A percentile compares a stretch with the other conserved stretches of the same genome.
phyloP scores from a whole-genome alignment of 2,329 filamentous ascomycete species.

The Neonectria punicea region DNA sequence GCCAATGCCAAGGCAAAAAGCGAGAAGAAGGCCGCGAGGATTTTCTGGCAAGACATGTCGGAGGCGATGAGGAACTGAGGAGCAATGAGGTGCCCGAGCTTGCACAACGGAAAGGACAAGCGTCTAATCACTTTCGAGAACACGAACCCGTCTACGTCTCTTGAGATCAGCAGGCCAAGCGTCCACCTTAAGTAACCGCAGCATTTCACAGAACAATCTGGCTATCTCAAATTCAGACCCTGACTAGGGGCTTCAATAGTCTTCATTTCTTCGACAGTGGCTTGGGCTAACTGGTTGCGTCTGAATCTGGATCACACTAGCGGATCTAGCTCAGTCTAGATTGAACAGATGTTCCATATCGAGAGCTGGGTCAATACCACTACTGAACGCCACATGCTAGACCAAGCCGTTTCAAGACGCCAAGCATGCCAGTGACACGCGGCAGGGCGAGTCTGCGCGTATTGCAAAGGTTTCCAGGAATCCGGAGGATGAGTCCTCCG shows the following conservation, averaged over 20 bases:
- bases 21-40: slow-evolving; percentile 42
- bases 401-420: not conserved
- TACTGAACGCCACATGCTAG: not conserved
- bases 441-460: not conserved
- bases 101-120: not conserved
- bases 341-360: not conserved
- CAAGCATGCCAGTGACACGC: not conserved
- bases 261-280: not conserved
- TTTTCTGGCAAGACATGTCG: slow-evolving; percentile 36
- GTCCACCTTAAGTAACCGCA: not conserved
- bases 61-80: not conserved
- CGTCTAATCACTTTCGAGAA: not conserved
- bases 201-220: not conserved
- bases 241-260: not conserved
- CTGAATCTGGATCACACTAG: not conserved
- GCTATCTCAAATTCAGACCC: not conserved
- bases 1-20: slow-evolving; percentile 49
- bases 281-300: not conserved
- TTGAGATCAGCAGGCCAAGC: not conserved
- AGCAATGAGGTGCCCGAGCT: not conserved
- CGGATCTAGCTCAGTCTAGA: not conserved
- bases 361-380: not conserved
- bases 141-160: not conserved
- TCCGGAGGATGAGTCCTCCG: not conserved
- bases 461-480: not conserved